These are phyloP conservation scores for Rhododendron simsii DNA, from an alignment of 148 eudicot species.

Conservation along the genomic window DNA sequence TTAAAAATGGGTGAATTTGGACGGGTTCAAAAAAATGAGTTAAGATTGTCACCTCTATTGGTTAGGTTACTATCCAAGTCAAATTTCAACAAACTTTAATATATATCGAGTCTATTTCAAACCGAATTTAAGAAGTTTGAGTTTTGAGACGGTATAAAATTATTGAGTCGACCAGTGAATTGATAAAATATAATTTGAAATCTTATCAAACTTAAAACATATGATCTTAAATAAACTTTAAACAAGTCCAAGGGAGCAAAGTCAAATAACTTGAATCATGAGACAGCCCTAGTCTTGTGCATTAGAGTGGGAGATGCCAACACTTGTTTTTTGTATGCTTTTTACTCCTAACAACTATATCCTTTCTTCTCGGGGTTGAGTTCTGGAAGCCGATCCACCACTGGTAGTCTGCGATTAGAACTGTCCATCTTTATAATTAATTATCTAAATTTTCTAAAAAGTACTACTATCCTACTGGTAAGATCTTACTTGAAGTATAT, in stretches of 20 bases:
- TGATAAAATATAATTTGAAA: neutral
- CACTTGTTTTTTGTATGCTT: neutral
- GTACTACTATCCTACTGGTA: no score
- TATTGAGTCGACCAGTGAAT: neutral
- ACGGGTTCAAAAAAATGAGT: no score
- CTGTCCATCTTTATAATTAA: no score
- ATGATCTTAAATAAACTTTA: neutral
- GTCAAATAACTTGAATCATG: neutral
- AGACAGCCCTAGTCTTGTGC: neutral
- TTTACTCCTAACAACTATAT: neutral
- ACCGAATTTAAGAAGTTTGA: neutral
- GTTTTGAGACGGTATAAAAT: neutral
- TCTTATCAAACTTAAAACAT: neutral
- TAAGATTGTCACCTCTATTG: no score
- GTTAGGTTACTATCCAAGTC: neutral
- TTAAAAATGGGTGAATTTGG: no score
- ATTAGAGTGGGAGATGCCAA: neutral
- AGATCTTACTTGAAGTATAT: no score
- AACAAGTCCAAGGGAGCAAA: neutral
- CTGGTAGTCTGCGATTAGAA: no score
- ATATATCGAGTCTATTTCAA: neutral
- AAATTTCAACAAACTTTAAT: neutral
- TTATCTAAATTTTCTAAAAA: no score
- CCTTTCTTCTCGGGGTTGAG: neutral
- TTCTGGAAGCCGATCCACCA: neutral